phyloP scores from a whole-genome alignment of 139 green algal genomes.

The Ostreobium quekettii region DNA sequence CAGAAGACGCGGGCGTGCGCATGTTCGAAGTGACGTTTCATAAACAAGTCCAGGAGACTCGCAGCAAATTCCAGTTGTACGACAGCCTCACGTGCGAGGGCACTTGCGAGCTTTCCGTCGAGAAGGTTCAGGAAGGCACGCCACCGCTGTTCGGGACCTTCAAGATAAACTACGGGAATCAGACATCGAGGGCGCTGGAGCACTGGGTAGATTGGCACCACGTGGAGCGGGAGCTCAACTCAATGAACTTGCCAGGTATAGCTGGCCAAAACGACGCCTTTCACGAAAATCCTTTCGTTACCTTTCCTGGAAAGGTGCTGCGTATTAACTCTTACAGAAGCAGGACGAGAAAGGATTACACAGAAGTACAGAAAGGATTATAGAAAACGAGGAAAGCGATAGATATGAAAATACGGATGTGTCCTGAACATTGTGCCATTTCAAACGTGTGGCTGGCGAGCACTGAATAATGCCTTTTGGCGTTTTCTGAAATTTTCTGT shows the following conservation, averaged over 20 bases:
- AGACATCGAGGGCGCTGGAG: neutral
- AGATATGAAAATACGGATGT: no score
- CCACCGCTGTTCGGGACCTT: slow-evolving; percentile 2
- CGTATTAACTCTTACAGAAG: no score
- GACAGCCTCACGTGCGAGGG: neutral
- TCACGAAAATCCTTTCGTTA: no score
- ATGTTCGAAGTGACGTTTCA: neutral
- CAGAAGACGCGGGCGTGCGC: neutral
- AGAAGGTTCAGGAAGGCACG: neutral
- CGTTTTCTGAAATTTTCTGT: no score
- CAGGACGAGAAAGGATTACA: no score
- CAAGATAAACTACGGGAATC: neutral
- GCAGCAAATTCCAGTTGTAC: neutral
- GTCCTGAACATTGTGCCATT: no score
- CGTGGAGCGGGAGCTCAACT: neutral
- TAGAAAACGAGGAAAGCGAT: no score
- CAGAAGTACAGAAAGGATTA: no score
- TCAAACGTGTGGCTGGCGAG: no score
- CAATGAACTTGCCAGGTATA: slow-evolving; percentile 1
- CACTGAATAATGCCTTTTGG: no score
- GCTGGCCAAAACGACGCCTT: no score
- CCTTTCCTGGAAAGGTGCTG: no score
- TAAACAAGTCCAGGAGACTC: neutral
- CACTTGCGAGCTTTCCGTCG: neutral
- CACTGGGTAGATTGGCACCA: neutral